Percentiles rank a stretch among this genome's conserved stretches.
These are phyloP conservation scores for Trametes gibbosa DNA, from an alignment of 768 basidiomycete genomes.

Conservation along the genomic window DNA sequence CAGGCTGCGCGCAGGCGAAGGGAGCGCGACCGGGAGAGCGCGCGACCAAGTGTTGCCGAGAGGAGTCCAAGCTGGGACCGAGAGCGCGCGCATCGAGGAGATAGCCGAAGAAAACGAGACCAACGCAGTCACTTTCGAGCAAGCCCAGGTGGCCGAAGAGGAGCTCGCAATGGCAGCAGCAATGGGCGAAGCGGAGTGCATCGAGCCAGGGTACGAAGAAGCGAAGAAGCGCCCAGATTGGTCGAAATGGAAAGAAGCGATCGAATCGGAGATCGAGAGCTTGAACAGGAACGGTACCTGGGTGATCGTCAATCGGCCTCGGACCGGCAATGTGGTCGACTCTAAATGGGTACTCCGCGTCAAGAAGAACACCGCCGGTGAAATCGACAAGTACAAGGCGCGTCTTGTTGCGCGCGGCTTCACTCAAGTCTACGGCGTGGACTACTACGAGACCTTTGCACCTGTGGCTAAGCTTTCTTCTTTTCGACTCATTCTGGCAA, in stretches of 20 bases:
- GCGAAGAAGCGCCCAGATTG: constrained; percentile 14
- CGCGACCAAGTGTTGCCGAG: background rate
- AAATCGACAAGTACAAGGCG: constrained; percentile 30
- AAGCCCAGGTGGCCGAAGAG: background rate
- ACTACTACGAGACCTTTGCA: constrained; percentile 30
- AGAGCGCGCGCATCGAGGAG: background rate
- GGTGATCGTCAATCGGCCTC: background rate
- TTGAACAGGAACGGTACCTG: constrained; percentile 9
- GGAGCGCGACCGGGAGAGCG: background rate
- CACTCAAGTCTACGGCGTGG: constrained; percentile 32
- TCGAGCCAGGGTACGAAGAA: constrained; percentile 2
- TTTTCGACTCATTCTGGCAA: background rate
- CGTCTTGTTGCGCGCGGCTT: constrained; percentile 37
- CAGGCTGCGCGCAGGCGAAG: background rate
- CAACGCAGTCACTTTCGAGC: background rate
- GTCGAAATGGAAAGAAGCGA: constrained; percentile 15
- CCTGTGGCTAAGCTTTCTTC: background rate
- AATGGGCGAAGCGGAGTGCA: background rate
- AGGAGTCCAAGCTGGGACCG: background rate
- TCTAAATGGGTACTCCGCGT: constrained; percentile 31
- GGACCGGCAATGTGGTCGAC: constrained; percentile 8
- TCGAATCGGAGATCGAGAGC: constrained; percentile 3
- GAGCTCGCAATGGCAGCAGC: background rate
- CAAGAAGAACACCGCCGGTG: constrained; percentile 32
- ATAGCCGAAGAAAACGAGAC: background rate